phyloP scores from a whole-genome alignment of 257 asterid species.

The Petrea volubilis region DNA sequence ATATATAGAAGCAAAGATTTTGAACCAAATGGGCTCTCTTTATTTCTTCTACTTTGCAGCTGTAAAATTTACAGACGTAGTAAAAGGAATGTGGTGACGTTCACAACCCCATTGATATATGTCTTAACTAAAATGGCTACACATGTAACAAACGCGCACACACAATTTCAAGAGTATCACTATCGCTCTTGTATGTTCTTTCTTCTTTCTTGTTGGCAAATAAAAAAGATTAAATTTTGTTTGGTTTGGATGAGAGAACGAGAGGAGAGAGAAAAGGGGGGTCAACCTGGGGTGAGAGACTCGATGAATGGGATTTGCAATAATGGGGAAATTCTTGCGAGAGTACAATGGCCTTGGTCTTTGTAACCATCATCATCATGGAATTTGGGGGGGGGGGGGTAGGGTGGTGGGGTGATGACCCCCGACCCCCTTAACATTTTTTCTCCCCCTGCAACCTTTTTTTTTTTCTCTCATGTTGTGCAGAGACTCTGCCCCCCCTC shows the following conservation, averaged over 20 bases:
- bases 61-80: constrained; percentile 28
- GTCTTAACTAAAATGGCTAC: constrained; percentile 30
- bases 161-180: constrained; percentile 10
- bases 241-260: neutral
- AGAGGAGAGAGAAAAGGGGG: neutral
- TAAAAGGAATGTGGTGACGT: constrained; percentile 34
- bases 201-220: neutral
- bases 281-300: neutral
- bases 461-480: constrained; percentile 59
- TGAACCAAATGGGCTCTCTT: neutral
- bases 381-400: constrained; percentile 19
- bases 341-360: constrained; percentile 29
- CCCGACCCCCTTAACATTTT: constrained; percentile 28
- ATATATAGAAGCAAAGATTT: constrained; percentile 12
- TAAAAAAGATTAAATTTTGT: neutral
- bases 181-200: neutral
- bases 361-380: constrained; percentile 51
- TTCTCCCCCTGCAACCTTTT: constrained; percentile 26
- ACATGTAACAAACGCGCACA: constrained; percentile 12
- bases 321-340: constrained; percentile 27
- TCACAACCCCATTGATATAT: constrained; percentile 1
- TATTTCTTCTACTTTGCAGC: neutral
- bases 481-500: constrained; percentile 39
- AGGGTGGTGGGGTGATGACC: constrained; percentile 22
- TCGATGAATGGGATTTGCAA: neutral